These are phyloP conservation scores for Fusarium sp. DNA, from an alignment of 2,329 filamentous ascomycete genomes.

Conservation along the genomic window DNA sequence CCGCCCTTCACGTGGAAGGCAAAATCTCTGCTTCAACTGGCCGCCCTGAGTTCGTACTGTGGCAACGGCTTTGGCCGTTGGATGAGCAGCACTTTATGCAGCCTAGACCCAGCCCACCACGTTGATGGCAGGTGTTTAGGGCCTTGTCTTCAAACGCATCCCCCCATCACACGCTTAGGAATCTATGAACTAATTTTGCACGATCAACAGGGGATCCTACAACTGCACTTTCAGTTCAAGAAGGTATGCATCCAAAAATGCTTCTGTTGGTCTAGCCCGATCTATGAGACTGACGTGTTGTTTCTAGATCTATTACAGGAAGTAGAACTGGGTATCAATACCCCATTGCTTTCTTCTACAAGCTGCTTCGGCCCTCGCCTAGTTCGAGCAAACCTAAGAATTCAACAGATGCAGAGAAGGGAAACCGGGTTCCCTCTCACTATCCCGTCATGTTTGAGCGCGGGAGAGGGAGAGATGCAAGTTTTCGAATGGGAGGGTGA, in stretches of 20 bases:
- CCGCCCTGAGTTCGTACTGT: constrained; percentile 19
- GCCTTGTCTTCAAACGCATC: constrained; percentile 16
- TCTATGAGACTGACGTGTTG: constrained; percentile 45
- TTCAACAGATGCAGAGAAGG: constrained; percentile 13
- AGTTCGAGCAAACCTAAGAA: constrained; percentile 6
- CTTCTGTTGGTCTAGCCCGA: constrained; percentile 8
- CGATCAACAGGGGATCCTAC: constrained; percentile 82
- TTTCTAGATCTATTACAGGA: constrained; percentile 69
- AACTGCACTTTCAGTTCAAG: constrained; percentile 99
- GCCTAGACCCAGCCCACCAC: constrained; percentile 24
- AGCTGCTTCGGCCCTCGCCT: constrained; percentile 21
- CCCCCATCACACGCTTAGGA: constrained; percentile 23
- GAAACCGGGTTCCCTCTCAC: constrained; percentile 5
- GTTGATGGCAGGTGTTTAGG: constrained; percentile 27
- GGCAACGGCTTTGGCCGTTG: constrained; percentile 22
- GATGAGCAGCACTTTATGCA: constrained; percentile 30
- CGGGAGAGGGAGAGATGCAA: constrained; percentile 19
- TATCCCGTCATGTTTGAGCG: constrained; percentile 15
- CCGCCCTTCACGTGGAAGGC: constrained; percentile 31
- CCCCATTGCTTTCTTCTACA: constrained; percentile 2
- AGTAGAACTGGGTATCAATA: constrained; percentile 55
- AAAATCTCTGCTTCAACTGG: constrained; percentile 31
- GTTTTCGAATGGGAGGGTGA: constrained; percentile 32
- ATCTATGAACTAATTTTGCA: constrained; percentile 41
- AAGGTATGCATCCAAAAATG: constrained; percentile 73